Percentiles rank a stretch among this genome's conserved stretches.
Conservation (phyloP, 192 early-diverging fungal genomes). For the Coemansia sp. region DNA sequence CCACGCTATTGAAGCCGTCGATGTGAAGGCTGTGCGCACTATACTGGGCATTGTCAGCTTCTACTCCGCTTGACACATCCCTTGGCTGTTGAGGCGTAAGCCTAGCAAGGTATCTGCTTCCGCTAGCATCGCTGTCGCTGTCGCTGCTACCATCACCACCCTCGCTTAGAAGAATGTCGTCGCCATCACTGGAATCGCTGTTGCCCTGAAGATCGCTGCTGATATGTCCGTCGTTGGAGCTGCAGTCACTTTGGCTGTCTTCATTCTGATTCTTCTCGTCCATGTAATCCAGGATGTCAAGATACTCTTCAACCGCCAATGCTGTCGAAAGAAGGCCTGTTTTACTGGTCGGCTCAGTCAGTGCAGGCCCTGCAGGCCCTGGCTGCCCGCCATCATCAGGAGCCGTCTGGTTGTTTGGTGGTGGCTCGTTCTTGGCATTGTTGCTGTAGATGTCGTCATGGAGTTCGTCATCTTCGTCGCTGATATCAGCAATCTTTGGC, state of each 20-base stretch:
- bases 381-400: not conserved
- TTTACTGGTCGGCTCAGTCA: not conserved
- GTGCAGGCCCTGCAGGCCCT: not conserved
- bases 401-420: not conserved
- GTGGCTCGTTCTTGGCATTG: not conserved
- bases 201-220: conserved; percentile 50
- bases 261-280: conserved; percentile 15
- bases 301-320: conserved; percentile 33
- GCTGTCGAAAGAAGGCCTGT: not conserved
- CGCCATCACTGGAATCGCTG: conserved; percentile 21
- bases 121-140: conserved; percentile 29
- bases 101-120: conserved; percentile 34
- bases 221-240: conserved; percentile 41
- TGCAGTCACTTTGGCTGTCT: not conserved
- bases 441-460: not conserved
- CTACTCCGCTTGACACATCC: not conserved
- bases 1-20: not conserved
- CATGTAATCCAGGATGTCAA: conserved; percentile 50
- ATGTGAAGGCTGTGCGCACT: not conserved
- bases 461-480: conserved; percentile 16
- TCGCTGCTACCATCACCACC: conserved; percentile 11
- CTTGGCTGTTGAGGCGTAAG: conserved; percentile 11
- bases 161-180: conserved; percentile 27
- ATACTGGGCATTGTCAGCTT: not conserved
- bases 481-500: conserved; percentile 28